Evolutionary conservation across 805 yeast genomes (phyloP).

Genomic region (Lachancea cidri): DNA sequence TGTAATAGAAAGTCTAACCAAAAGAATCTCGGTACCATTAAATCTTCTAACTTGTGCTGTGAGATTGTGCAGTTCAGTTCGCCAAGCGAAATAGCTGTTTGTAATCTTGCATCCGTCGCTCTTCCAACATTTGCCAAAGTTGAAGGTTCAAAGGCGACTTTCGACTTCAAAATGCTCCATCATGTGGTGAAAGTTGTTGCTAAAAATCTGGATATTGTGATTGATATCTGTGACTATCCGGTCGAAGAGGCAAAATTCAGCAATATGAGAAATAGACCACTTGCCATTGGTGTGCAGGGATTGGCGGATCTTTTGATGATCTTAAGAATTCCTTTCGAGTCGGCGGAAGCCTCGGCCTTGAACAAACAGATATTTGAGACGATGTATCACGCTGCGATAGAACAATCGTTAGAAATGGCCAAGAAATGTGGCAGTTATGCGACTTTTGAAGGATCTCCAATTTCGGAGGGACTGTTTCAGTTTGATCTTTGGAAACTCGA

Average conservation of each 20-base stretch:
- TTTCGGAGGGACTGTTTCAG: slow-evolving; percentile 77
- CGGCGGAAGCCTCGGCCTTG: slow-evolving; percentile 66
- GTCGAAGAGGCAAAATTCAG: slow-evolving; percentile 65
- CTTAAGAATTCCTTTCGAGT: slow-evolving; percentile 81
- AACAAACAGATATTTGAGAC: slow-evolving; percentile 90
- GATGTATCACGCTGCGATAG: slow-evolving; percentile 88
- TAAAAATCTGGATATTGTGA: slow-evolving; percentile 71
- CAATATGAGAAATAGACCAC: slow-evolving; percentile 78
- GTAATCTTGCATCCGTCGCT: slow-evolving; percentile 87
- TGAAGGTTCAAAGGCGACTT: slow-evolving; percentile 41
- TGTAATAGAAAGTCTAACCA: slow-evolving; percentile 85
- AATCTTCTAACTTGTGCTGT: slow-evolving; percentile 88
- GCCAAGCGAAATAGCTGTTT: slow-evolving; percentile 86
- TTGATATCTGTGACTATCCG: slow-evolving; percentile 82
- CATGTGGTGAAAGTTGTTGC: slow-evolving; percentile 68
- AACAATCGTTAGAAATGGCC: slow-evolving; percentile 80
- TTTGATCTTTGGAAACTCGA: slow-evolving; percentile 71
- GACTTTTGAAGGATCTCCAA: slow-evolving; percentile 78
- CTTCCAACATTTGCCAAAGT: slow-evolving; percentile 66
- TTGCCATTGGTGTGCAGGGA: slow-evolving; percentile 95
- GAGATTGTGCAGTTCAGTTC: slow-evolving; percentile 89
- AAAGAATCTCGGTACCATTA: slow-evolving; percentile 83
- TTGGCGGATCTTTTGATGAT: slow-evolving; percentile 84
- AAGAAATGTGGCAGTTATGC: slow-evolving; percentile 59
- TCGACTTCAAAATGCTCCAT: slow-evolving; percentile 71